Conservation (phyloP, 768 basidiomycete species). For the Mycena maculata region DNA sequence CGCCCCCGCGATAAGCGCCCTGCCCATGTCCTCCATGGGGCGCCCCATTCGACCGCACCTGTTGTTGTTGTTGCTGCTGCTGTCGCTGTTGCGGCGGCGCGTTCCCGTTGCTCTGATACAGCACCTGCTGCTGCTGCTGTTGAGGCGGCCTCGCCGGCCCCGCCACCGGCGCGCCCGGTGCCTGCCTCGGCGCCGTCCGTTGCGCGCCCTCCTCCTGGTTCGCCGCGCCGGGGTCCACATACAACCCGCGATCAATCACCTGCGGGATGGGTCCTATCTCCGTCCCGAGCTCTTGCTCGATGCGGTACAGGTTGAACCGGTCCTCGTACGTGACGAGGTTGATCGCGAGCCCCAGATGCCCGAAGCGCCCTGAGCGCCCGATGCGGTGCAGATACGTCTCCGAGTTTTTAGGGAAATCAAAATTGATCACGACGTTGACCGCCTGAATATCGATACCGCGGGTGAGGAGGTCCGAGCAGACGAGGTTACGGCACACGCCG, state of each 20-base stretch:
- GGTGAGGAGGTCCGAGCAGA: slow-evolving; percentile 97
- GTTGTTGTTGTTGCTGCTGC: slow-evolving; percentile 35
- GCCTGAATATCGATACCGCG: slow-evolving; percentile 99
- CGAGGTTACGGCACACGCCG: slow-evolving; percentile 97
- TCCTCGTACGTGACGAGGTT: slow-evolving; percentile 99
- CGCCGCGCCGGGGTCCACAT: slow-evolving; percentile 81
- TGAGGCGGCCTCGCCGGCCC: slow-evolving; percentile 24
- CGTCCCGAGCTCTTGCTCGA: slow-evolving; percentile 98
- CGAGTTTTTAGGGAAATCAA: slow-evolving; percentile 99
- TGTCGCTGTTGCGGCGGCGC: slow-evolving; percentile 20
- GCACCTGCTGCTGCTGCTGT: slow-evolving; percentile 49
- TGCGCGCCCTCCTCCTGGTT: slow-evolving; percentile 52
- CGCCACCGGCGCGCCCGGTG: slow-evolving; percentile 28
- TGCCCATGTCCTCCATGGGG: slow-evolving; percentile 31
- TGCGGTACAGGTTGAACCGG: slow-evolving; percentile 96
- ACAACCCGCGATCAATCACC: slow-evolving; percentile 89
- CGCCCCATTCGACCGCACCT: slow-evolving; percentile 36
- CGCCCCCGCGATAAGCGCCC: slow-evolving; percentile 52
- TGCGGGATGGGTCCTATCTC: slow-evolving; percentile 97
- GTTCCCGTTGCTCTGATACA: slow-evolving; percentile 51
- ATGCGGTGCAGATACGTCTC: slow-evolving; percentile 99
- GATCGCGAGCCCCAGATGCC: slow-evolving; percentile 96
- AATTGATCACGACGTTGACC: slow-evolving; percentile 99
- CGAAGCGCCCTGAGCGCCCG: slow-evolving; percentile 97
- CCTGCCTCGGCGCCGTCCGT: slow-evolving; percentile 48